Evolutionary conservation across 2,329 filamentous ascomycete species (phyloP), one percentile per base, ranked within the genome.

Genomic region (Xylariaceae sp.): DNA sequence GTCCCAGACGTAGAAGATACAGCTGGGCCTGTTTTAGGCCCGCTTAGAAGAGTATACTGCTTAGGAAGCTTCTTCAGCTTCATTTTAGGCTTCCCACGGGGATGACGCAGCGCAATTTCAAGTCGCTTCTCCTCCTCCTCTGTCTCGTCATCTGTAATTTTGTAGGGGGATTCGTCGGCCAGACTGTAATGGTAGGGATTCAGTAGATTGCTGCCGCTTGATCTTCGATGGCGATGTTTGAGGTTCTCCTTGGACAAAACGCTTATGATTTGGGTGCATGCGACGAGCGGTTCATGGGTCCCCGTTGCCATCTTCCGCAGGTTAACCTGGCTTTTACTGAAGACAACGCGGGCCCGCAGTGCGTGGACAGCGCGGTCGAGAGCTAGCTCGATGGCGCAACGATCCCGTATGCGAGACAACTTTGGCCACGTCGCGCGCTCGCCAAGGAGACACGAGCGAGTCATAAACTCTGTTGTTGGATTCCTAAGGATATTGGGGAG

Each of bases 341-440:
- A 91, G 13, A 87, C 85, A 2, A 91, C 84, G 3, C 85, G 77
- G 2, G 87, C 82, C 24, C 87, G 80, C 23, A 92, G 75, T 9
- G 80, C 77, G 57, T 89, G 86, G 1, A 93, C 87, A 2, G 89
- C 88, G 16, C 83, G 79, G 67, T 94, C 89, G 1, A 97, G 75
- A 3, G 92, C 91, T 40, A 96, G 75, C 69, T 97, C 93, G 49
- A 97, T 91, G 3, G 92, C 90, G 63, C 91, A 91, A 49, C 92
- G 88, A 66, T 96, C 94, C 32, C 89, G 81, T 64, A 97, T 89
- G 10, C 91, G 85, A 58, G 88, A 88, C 8, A 97, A 75, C 68
- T 92, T 92, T 0, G 92, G 92, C 93, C 92, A 97, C 0, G 92
- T 96, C 2, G 93, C 92, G 52, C 86, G 81, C 71, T 97, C 90